Conservation (phyloP, 2,329 filamentous ascomycete genomes). For the Apiospora saccharicola region DNA sequence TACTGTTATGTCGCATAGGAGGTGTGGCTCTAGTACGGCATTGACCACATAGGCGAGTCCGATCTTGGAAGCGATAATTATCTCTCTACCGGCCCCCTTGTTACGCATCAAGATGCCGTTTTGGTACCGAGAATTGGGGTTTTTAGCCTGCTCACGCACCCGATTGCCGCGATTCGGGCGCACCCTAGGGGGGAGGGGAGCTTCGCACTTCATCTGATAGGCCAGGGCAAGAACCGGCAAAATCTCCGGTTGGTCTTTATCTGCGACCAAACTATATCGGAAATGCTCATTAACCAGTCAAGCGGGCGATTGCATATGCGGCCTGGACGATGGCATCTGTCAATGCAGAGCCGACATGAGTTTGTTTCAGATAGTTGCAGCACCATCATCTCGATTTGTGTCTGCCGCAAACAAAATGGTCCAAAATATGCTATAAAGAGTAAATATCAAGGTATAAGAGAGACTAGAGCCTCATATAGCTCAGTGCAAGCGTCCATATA, state of each 20-base stretch:
- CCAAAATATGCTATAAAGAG: not conserved
- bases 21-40: not conserved
- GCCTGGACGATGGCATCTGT: constrained; percentile 13
- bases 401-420: not conserved
- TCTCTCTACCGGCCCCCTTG: not conserved
- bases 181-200: not conserved
- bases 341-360: constrained; percentile 14
- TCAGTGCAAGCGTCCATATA: not conserved
- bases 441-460: not conserved
- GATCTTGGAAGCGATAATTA: not conserved
- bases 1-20: not conserved
- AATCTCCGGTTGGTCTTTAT: constrained; percentile 1
- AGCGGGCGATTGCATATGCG: constrained; percentile 8
- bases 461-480: not conserved
- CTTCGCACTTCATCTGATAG: not conserved
- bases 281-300: not conserved
- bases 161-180: not conserved
- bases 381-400: not conserved
- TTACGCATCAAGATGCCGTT: not conserved
- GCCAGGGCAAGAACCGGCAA: not conserved
- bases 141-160: not conserved
- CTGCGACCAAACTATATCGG: not conserved
- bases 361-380: not conserved
- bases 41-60: not conserved
- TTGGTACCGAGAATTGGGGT: not conserved